Evolutionary conservation across 2,329 filamentous ascomycete genomes (phyloP).

Genomic region (Mycogone perniciosa): DNA sequence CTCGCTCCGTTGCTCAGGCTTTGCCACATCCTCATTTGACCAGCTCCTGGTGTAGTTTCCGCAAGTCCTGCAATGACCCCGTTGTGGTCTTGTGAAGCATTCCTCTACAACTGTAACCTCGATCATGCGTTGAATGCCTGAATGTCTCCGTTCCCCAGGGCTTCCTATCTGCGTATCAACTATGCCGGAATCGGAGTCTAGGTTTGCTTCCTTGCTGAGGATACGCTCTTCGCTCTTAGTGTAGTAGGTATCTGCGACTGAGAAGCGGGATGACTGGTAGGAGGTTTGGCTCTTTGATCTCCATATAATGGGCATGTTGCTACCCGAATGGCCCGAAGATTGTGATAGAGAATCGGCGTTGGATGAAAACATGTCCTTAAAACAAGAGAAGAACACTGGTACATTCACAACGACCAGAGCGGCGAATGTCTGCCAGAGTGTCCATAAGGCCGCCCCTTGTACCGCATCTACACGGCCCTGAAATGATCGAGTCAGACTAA

Average conservation of each 20-base stretch:
- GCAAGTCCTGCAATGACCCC: conserved; percentile 3
- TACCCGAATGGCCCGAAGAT: not conserved
- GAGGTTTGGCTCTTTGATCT: not conserved
- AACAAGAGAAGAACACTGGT: not conserved
- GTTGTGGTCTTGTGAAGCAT: not conserved
- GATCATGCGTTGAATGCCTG: conserved; percentile 3
- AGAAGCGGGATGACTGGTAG: not conserved
- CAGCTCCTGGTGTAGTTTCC: conserved; percentile 20
- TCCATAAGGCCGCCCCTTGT: not conserved
- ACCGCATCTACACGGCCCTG: not conserved
- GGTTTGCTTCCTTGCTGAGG: too few relatives aligned
- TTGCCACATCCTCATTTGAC: conserved; percentile 12
- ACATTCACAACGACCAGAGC: not conserved
- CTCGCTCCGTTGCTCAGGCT: conserved; percentile 13
- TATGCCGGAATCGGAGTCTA: too few relatives aligned
- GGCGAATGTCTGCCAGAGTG: conserved; percentile 8
- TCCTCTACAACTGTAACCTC: conserved; percentile 7
- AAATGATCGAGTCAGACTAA: too few relatives aligned
- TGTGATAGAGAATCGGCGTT: not conserved
- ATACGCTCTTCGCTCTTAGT: not conserved
- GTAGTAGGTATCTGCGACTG: not conserved
- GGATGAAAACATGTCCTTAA: not conserved
- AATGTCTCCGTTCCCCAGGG: not conserved
- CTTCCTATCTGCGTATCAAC: too few relatives aligned
- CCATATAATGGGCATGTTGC: not conserved